Conservation (phyloP, 352 stramenopile species). For the Phytophthora brassicae region DNA sequence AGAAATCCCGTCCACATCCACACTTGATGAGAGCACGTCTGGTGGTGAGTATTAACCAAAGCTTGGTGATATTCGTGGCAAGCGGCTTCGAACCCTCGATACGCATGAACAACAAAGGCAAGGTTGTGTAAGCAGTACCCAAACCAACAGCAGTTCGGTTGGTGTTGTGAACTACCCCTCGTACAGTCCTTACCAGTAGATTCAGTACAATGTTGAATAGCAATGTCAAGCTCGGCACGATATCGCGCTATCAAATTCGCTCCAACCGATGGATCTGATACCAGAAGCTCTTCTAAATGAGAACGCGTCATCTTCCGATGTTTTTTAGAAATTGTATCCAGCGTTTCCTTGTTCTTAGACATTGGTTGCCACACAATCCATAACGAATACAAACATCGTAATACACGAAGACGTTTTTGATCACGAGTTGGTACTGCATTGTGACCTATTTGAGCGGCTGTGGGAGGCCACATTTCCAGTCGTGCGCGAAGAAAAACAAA, state of each 20-base stretch:
- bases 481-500: conserved; percentile 56
- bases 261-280: conserved; percentile 20
- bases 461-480: conserved; percentile 34
- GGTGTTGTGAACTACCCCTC: background rate
- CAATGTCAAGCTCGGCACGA: conserved; percentile 43
- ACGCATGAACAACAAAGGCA: conserved; percentile 53
- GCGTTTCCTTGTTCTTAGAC: conserved; percentile 23
- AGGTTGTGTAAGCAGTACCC: conserved; percentile 70
- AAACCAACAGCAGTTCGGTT: conserved; percentile 27
- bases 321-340: conserved; percentile 43
- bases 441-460: conserved; percentile 1
- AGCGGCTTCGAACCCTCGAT: conserved; percentile 51
- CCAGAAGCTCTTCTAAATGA: conserved; percentile 25
- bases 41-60: conserved; percentile 15
- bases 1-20: conserved; percentile 52
- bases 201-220: conserved; percentile 33
- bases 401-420: conserved; percentile 7
- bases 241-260: conserved; percentile 40
- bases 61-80: conserved; percentile 44
- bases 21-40: conserved; percentile 21
- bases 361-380: conserved; percentile 39
- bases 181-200: background rate
- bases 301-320: conserved; percentile 15
- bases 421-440: conserved; percentile 2
- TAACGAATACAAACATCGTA: conserved; percentile 40